Evolutionary conservation across 495 filamentous ascomycete genomes (phyloP).

Genomic region (Xylaria sp.): DNA sequence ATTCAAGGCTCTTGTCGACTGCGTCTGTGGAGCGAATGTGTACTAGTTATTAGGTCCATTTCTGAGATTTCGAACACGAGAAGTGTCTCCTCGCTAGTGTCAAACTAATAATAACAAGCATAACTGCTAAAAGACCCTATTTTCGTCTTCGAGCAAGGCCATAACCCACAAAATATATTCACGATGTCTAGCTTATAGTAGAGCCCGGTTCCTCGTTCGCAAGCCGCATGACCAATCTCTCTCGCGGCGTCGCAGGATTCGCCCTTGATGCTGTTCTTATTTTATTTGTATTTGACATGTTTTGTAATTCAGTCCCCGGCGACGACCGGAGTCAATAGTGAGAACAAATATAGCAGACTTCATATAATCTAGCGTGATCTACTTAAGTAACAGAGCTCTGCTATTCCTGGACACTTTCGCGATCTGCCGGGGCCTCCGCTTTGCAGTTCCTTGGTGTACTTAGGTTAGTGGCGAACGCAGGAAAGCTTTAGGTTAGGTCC

Average conservation of each 20-base stretch:
- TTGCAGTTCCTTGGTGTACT: constrained; percentile 10
- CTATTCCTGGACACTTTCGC: constrained; percentile 12
- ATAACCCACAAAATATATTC: neutral
- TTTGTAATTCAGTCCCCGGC: neutral
- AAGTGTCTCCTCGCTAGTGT: neutral
- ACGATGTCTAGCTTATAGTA: neutral
- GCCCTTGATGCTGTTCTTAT: constrained; percentile 2
- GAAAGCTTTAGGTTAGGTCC: neutral
- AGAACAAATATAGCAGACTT: constrained; percentile 19
- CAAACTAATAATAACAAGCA: neutral
- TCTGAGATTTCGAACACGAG: neutral
- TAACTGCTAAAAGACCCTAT: neutral
- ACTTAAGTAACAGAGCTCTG: constrained; percentile 14
- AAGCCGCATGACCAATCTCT: neutral
- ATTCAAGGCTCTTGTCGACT: neutral
- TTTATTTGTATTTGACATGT: constrained; percentile 15
- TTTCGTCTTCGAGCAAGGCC: neutral
- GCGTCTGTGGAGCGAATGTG: neutral
- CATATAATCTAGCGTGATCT: constrained; percentile 19
- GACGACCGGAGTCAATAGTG: neutral
- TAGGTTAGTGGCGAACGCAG: constrained; percentile 5
- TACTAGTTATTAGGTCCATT: neutral
- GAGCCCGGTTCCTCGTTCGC: neutral
- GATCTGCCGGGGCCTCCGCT: constrained; percentile 21
- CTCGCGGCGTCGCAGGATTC: neutral